phyloP scores from a whole-genome alignment of 306 rosid genomes.

The Trifolium dubium region DNA sequence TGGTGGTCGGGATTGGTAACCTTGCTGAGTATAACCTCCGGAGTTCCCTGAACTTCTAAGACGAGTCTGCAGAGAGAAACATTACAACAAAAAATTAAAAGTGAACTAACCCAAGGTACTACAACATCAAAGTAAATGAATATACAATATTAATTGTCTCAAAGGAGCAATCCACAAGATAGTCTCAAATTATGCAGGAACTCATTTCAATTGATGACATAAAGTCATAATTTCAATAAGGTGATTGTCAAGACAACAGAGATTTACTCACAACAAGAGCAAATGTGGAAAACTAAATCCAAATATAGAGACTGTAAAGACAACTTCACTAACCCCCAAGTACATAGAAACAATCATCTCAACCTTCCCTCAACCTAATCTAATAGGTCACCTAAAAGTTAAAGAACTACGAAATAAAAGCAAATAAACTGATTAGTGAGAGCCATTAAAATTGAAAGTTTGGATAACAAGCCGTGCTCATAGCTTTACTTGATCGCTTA shows the following conservation, averaged over 20 bases:
- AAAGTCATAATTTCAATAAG: constrained; percentile 5
- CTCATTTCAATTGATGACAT: constrained; percentile 10
- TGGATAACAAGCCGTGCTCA: neutral
- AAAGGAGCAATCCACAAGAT: constrained; percentile 45
- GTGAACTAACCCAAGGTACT: constrained; percentile 42
- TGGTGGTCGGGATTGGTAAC: constrained; percentile 89
- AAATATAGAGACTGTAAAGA: constrained; percentile 15
- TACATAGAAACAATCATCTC: constrained; percentile 10
- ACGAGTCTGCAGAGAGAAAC: constrained; percentile 71
- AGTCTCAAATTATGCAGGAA: constrained; percentile 30
- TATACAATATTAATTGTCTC: constrained; percentile 49
- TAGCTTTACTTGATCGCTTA: neutral
- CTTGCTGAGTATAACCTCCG: constrained; percentile 91
- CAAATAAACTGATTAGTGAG: neutral
- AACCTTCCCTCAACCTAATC: constrained; percentile 20
- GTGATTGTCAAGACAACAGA: constrained; percentile 1
- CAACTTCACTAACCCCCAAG: constrained; percentile 6
- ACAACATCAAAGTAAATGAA: constrained; percentile 35
- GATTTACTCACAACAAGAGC: neutral
- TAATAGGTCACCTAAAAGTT: constrained; percentile 17
- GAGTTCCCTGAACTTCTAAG: constrained; percentile 71
- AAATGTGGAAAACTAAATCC: constrained; percentile 1
- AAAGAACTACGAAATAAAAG: constrained; percentile 30
- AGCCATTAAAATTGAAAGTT: neutral
- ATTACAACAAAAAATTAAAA: constrained; percentile 50